phyloP scores from a whole-genome alignment of 2,329 filamentous ascomycete species.

The Fusarium napiforme region DNA sequence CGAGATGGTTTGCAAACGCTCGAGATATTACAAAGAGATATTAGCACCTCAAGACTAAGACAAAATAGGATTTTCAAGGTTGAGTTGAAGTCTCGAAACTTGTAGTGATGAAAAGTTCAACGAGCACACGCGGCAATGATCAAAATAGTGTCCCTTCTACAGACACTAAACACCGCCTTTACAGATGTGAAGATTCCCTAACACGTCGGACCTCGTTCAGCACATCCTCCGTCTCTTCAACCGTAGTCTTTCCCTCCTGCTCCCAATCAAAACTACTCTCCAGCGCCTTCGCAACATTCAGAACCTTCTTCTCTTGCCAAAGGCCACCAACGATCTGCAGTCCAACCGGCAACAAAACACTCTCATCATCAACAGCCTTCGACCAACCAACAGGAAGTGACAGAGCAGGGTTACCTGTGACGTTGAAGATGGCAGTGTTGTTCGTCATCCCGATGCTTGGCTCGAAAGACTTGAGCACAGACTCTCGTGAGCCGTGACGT shows the following conservation, averaged over 20 bases:
- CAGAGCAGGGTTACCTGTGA: conserved; percentile 67
- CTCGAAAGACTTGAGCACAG: conserved; percentile 57
- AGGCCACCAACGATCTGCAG: conserved; percentile 65
- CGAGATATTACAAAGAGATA: too few species aligned
- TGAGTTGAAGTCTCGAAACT: too few species aligned
- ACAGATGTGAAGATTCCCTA: conserved; percentile 8
- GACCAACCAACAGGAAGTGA: conserved; percentile 62
- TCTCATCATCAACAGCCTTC: conserved; percentile 48
- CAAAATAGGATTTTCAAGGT: too few species aligned
- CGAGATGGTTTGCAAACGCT: too few species aligned
- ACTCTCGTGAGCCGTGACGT: conserved; percentile 52
- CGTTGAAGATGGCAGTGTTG: conserved; percentile 68
- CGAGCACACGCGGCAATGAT: background rate
- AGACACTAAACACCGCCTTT: rapidly evolving
- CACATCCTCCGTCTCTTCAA: background rate
- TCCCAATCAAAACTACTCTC: conserved; percentile 58
- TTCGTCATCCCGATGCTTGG: conserved; percentile 64
- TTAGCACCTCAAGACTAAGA: too few species aligned
- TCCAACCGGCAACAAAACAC: conserved; percentile 59
- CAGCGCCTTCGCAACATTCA: conserved; percentile 58
- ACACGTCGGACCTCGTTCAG: background rate
- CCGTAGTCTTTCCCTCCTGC: background rate
- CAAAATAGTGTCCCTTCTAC: background rate
- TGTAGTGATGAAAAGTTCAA: background rate
- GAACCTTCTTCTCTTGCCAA: conserved; percentile 61